Percentiles rank a stretch among this genome's conserved stretches.
Evolutionary conservation across 768 basidiomycete genomes (phyloP).

Genomic region (Boletus sensibilis): DNA sequence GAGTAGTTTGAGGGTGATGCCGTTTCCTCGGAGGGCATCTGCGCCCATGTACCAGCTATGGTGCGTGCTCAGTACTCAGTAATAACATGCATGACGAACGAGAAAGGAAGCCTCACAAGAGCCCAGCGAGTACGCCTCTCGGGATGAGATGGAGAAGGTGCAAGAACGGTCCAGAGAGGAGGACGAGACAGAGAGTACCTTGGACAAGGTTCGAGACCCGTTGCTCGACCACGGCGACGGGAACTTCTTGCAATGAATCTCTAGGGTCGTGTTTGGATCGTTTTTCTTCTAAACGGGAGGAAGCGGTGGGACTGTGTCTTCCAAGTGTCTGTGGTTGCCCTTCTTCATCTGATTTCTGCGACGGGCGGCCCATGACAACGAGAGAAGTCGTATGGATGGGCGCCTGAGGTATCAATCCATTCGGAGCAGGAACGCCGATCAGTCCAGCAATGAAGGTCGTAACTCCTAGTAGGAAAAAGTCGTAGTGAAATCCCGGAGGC

Average conservation of each 20-base stretch:
- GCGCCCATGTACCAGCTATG: slow-evolving; percentile 89
- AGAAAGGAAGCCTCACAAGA: slow-evolving; percentile 58
- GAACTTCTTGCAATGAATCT: slow-evolving; percentile 45
- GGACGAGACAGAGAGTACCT: slow-evolving; percentile 72
- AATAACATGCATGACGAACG: not conserved
- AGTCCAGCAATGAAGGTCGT: slow-evolving; percentile 87
- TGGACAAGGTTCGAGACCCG: slow-evolving; percentile 89
- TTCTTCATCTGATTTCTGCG: slow-evolving; percentile 40
- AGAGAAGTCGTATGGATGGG: slow-evolving; percentile 91
- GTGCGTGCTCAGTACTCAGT: not conserved
- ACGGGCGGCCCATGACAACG: slow-evolving; percentile 56
- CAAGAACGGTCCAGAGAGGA: slow-evolving; percentile 80
- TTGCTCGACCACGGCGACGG: slow-evolving; percentile 84
- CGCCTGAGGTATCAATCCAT: slow-evolving; percentile 82
- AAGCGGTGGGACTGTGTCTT: not conserved
- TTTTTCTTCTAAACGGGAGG: slow-evolving; percentile 24
- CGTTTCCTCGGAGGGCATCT: slow-evolving; percentile 76
- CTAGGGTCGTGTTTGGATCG: slow-evolving; percentile 10
- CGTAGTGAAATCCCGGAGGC: slow-evolving; percentile 83
- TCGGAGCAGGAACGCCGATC: slow-evolving; percentile 85
- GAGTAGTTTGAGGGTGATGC: slow-evolving; percentile 77
- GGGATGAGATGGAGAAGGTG: slow-evolving; percentile 80
- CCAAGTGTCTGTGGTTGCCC: slow-evolving; percentile 20
- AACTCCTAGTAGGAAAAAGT: slow-evolving; percentile 88
- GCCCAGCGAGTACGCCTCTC: slow-evolving; percentile 76